Base-by-base conservation (phyloP, 2,329 filamentous ascomycete species). In the Penicillium sclerotigenum region DNA sequence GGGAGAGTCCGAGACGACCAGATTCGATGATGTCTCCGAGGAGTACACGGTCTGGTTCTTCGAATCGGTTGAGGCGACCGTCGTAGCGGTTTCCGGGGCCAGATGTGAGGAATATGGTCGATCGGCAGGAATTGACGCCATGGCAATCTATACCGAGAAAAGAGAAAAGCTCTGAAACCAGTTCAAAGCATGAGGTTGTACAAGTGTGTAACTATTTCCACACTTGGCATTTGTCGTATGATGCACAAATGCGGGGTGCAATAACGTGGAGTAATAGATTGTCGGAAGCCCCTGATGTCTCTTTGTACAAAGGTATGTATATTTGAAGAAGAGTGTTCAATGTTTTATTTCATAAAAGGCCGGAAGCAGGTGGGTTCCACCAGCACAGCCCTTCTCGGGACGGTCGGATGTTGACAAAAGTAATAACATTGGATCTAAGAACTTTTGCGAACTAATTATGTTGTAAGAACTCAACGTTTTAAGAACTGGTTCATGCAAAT, bases 351-450 rank as follows among this genome's bases (percentile, higher is more conserved):
- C 14, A n/a, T 37, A 53, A 18, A 18, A 18, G 14, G 14, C 47
- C 47, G 52, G 37, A 55, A 62, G 47, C 52, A 52, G 46, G 31
- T 33, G 50, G 61, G 52, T 52, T 59, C 55, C 53, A 58, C 58
- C 47, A 57, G 58, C 64, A 66, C 63, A 65, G 64, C 64, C 64
- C 65, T 61, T 55, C 50, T 52, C 65, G 63, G 63, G 56, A 58
- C 28, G 37, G 47, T 57, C 65, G 64, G 61, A 62, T 52, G 54
- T 22, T 47, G 20, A 53, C 22, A n/a, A 26, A 41, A 33, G n/a
- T n/a, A n/a, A n/a, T n/a, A n/a, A 16, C 6, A 13, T 33, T 33
- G 31, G 31, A n/a, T n/a, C n/a, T n/a, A n/a, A n/a, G n/a, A n/a
- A n/a, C n/a, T n/a, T n/a, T n/a, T n/a, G n/a, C n/a, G n/a, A n/a